Conservation (phyloP, 1,284 basidiomycete species). For the Apiotrichum mycotoxinovorans region DNA sequence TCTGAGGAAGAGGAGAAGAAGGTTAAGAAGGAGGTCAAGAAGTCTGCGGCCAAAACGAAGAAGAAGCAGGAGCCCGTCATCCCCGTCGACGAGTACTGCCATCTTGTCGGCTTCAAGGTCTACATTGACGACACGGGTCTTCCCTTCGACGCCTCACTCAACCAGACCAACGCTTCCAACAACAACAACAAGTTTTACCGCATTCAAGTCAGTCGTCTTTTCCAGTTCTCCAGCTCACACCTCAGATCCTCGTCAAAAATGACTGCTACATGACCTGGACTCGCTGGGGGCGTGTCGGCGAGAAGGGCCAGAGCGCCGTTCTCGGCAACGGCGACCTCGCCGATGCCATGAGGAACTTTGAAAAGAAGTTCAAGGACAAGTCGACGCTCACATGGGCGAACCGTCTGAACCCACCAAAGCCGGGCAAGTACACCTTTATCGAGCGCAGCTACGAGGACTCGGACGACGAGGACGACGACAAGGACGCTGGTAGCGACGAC, state of each 20-base stretch:
- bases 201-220: constrained; percentile 9
- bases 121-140: constrained; percentile 52
- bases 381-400: constrained; percentile 14
- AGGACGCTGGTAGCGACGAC: background rate
- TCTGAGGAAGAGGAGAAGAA: background rate
- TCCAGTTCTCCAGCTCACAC: background rate
- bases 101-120: constrained; percentile 52
- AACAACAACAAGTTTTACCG: constrained; percentile 61
- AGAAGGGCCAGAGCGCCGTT: constrained; percentile 10
- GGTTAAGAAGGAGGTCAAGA: background rate
- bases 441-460: constrained; percentile 22
- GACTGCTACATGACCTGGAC: constrained; percentile 14
- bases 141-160: constrained; percentile 66
- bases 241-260: constrained; percentile 7
- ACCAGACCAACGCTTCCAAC: constrained; percentile 61
- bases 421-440: constrained; percentile 21
- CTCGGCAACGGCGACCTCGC: constrained; percentile 8
- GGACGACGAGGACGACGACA: constrained; percentile 11
- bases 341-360: constrained; percentile 10
- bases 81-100: constrained; percentile 13
- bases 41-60: background rate
- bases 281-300: constrained; percentile 25
- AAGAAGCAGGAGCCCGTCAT: constrained; percentile 1
- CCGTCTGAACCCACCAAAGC: constrained; percentile 6
- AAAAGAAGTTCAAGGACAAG: constrained; percentile 26